Evolutionary conservation across 495 filamentous ascomycete genomes (phyloP).

Genomic region (Xylaria palmicola): DNA sequence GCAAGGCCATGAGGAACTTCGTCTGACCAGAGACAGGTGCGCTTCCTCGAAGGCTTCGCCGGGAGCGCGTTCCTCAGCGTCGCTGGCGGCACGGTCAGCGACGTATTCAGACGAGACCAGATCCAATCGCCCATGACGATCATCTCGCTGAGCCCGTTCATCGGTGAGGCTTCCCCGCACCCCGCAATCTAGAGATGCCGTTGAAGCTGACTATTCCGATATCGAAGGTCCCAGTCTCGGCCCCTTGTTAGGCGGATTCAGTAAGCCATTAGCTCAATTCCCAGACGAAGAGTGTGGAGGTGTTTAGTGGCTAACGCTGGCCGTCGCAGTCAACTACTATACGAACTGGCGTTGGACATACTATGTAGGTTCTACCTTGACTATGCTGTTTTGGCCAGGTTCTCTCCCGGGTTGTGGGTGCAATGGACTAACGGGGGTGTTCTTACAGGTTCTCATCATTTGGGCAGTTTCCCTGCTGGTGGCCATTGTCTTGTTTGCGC

Average conservation of each 20-base stretch:
- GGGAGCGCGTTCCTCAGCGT: constrained; percentile 89
- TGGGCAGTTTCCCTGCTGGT: constrained; percentile 67
- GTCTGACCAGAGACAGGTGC: constrained; percentile 35
- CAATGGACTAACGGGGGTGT: background rate
- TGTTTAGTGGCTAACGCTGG: constrained; percentile 46
- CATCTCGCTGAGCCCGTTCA: constrained; percentile 76
- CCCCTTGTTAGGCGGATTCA: constrained; percentile 57
- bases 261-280: constrained; percentile 27
- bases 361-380: constrained; percentile 50
- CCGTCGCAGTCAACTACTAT: constrained; percentile 60
- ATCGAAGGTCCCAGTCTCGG: constrained; percentile 40
- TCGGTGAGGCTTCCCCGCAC: constrained; percentile 53
- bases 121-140: constrained; percentile 63
- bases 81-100: constrained; percentile 86
- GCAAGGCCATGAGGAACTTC: background rate
- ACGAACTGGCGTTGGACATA: constrained; percentile 88
- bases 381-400: background rate
- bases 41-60: constrained; percentile 83
- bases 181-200: constrained; percentile 28
- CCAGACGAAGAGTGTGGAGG: constrained; percentile 3
- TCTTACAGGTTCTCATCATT: constrained; percentile 59
- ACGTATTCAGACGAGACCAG: constrained; percentile 75
- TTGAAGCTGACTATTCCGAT: constrained; percentile 26
- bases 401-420: background rate
- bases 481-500: constrained; percentile 69